Evolutionary conservation across 306 rosid genomes (phyloP).

Genomic region (Biancaea sappan): DNA sequence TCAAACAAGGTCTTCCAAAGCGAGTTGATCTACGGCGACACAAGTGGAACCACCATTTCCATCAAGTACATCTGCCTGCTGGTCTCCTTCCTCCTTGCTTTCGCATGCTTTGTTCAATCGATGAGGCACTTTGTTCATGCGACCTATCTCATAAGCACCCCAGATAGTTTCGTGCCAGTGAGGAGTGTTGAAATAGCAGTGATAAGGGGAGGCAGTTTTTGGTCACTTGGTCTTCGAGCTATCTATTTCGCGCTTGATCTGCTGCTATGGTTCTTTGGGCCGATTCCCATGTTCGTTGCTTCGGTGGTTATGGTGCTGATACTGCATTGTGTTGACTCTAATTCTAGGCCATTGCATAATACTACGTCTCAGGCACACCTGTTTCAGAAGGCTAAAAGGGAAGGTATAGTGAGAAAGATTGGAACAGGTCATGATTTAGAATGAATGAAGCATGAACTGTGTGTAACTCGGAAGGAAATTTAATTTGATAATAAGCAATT

Average conservation of each 20-base stretch:
- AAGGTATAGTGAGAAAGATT: not conserved
- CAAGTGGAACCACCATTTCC: constrained; percentile 45
- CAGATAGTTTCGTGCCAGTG: constrained; percentile 51
- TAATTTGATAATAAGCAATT: not conserved
- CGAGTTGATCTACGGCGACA: constrained; percentile 64
- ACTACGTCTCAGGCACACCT: constrained; percentile 13
- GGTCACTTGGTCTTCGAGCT: constrained; percentile 80
- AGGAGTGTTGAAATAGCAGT: constrained; percentile 60
- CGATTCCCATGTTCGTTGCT: constrained; percentile 78
- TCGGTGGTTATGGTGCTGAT: constrained; percentile 52
- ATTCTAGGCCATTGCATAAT: constrained; percentile 55
- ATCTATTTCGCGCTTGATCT: constrained; percentile 71
- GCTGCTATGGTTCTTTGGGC: constrained; percentile 85
- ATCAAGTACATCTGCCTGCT: constrained; percentile 67
- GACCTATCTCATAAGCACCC: constrained; percentile 69
- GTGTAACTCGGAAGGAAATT: not conserved
- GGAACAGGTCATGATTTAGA: not conserved
- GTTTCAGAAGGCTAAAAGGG: not conserved
- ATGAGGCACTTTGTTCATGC: constrained; percentile 81
- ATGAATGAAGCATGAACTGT: not conserved
- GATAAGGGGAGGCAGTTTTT: constrained; percentile 72
- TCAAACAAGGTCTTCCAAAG: constrained; percentile 47
- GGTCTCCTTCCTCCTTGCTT: constrained; percentile 70
- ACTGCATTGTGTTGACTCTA: constrained; percentile 60
- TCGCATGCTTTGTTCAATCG: constrained; percentile 73